phyloP scores from a whole-genome alignment of 2,329 filamentous ascomycete genomes.

The Aspergillus ibericus region DNA sequence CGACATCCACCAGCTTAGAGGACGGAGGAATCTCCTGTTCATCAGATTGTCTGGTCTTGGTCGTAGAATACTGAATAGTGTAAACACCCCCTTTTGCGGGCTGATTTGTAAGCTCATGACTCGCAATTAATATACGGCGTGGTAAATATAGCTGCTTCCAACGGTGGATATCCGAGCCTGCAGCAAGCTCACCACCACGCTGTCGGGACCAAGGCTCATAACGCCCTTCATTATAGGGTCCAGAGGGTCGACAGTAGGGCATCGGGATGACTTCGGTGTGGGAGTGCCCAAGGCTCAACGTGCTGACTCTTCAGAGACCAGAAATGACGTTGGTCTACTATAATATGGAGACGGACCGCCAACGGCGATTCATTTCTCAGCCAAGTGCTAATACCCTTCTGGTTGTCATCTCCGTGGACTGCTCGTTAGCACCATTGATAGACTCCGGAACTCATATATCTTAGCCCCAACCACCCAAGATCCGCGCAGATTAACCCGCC shows the following conservation, averaged over 20 bases:
- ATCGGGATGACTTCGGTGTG: constrained; percentile 1
- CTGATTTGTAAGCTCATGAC: not conserved
- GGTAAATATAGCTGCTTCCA: constrained; percentile 3
- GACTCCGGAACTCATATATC: not conserved
- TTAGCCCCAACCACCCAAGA: constrained; percentile 2
- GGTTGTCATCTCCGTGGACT: constrained; percentile 14
- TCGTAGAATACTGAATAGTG: not conserved
- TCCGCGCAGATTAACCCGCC: constrained; percentile 8
- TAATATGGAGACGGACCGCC: not conserved
- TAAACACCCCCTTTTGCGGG: not conserved
- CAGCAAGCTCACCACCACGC: not conserved
- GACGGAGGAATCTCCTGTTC: not conserved
- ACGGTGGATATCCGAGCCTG: not conserved
- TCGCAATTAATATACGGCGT: not conserved
- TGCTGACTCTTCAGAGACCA: not conserved
- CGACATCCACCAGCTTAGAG: not conserved
- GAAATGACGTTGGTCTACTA: not conserved
- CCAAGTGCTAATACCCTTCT: constrained; percentile 11
- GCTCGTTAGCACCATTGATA: constrained; percentile 1
- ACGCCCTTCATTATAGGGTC: constrained; percentile 1
- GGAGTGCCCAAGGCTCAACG: not conserved
- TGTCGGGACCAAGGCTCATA: not conserved
- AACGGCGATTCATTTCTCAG: constrained; percentile 5
- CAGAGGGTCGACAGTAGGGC: not conserved
- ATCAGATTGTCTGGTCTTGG: not conserved